These are phyloP conservation scores for Phaeosphaeria sp. DNA, from an alignment of 2,329 filamentous ascomycete species.

Conservation along the genomic window DNA sequence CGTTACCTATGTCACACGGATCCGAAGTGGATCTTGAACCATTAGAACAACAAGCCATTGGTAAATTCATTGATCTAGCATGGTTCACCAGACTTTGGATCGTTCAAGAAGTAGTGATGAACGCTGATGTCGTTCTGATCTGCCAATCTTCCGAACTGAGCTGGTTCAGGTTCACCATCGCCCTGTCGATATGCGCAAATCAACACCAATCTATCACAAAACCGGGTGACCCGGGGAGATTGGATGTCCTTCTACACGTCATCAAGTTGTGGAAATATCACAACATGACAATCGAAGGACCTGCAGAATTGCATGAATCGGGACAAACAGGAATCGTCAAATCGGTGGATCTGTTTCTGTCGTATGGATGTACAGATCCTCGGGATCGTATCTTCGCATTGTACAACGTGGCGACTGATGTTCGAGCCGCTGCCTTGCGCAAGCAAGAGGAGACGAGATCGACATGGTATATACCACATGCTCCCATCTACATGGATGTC, in stretches of 20 bases:
- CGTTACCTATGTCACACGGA: no score
- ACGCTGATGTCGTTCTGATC: constrained; percentile 4
- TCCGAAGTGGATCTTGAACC: no score
- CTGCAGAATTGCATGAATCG: neutral
- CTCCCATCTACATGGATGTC: neutral
- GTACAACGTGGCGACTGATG: constrained; percentile 8
- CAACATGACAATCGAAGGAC: no score
- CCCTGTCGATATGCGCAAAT: no score
- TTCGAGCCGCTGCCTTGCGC: no score
- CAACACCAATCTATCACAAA: neutral
- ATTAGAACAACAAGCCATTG: neutral
- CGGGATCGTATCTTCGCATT: constrained; percentile 12
- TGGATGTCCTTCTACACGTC: no score
- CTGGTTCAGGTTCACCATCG: neutral
- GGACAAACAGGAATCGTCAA: neutral
- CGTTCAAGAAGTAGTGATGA: constrained; percentile 16
- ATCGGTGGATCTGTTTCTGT: neutral
- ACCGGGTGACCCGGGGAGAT: no score
- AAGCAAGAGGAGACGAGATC: no score
- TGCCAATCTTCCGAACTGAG: neutral
- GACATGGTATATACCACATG: no score
- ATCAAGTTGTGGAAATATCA: no score
- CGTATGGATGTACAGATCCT: constrained; percentile 4
- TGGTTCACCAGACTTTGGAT: constrained; percentile 16
- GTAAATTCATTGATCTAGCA: neutral